Base-by-base conservation (phyloP, 495 filamentous ascomycete species). In the Bacidia rubella region DNA sequence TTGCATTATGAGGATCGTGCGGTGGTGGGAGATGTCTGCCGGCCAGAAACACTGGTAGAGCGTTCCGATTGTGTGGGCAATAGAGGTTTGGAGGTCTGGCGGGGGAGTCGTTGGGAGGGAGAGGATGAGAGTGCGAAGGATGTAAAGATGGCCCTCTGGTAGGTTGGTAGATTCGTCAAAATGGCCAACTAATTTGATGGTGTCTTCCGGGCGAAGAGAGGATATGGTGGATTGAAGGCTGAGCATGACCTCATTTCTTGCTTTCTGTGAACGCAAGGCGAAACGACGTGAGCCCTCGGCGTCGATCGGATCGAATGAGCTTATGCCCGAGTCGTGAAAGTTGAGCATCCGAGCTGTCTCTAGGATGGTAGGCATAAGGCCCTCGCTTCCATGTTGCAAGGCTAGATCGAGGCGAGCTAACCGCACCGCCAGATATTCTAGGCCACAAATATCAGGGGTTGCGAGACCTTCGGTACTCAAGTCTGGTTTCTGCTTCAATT, bases 1-100 rank as follows among this genome's bases (percentile, higher is more conserved):
- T 43, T 57, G 57, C 38, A 58, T 47, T 12, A 52, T 35, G 21
- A 54, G 49, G 7, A 60, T 45, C 25, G 24, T 50, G n/a, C 32
- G 23, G 15, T 26, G 2, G 23, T 47, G 41, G 22, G n/a, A 21
- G 1, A 22, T 35, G 11, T 20, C 11, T 5, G 44, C 9, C 17
- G 22, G n/a, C 44, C n/a, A 24, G 26, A 47, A 22, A 15, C 7
- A 35, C 7, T 15, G 5, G 29, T 35, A 35, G 29, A 35, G 29
- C 7, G 29, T 35, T 5, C 7, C 15, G 5, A 35, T 35, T 35
- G 29, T 35, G 29, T 15, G 29, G 29, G 29, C 5, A 15, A 35
- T 35, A 35, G 29, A 35, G 5, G 5, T 35, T 35, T 35, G 5
- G 7, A 35, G 5, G 5, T 35, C 29, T 15, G 29, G 29, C 15